Evolutionary conservation across 1,284 basidiomycete genomes (phyloP).

Genomic region (Leccinum fallax): DNA sequence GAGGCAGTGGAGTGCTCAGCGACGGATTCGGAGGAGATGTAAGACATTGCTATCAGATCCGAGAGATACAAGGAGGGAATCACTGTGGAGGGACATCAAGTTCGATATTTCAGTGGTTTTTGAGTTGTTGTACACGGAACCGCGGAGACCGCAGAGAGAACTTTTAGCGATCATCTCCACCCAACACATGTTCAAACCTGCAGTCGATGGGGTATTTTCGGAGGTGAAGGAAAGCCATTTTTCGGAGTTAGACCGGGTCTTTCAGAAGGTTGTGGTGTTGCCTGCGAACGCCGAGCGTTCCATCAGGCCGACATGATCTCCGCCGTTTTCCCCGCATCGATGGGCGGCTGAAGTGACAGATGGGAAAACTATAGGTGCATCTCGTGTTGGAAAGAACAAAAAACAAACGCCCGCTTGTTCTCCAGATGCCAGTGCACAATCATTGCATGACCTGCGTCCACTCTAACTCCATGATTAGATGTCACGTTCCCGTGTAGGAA

Average conservation of each 20-base stretch:
- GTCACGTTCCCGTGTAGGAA: background rate
- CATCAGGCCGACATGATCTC: background rate
- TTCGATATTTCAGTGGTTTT: slow-evolving; percentile 8
- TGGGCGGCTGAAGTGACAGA: background rate
- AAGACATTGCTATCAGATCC: slow-evolving; percentile 15
- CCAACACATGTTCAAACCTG: background rate
- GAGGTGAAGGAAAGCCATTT: background rate
- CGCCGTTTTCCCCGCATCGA: background rate
- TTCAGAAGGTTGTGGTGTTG: background rate
- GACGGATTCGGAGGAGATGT: slow-evolving; percentile 35
- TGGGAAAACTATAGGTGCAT: background rate
- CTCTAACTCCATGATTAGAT: slow-evolving; percentile 20
- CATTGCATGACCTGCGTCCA: slow-evolving; percentile 3
- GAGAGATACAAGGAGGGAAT: background rate
- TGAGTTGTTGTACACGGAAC: slow-evolving; percentile 21
- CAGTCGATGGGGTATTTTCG: background rate
- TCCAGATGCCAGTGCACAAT: background rate
- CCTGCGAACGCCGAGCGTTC: background rate
- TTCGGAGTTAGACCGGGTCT: slow-evolving; percentile 30
- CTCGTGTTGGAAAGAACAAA: background rate
- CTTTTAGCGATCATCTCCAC: slow-evolving; percentile 8
- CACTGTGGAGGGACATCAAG: background rate
- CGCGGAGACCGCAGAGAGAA: slow-evolving; percentile 12
- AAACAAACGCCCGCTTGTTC: background rate
- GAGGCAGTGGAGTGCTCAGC: slow-evolving; percentile 46